Conservation (phyloP, 2,329 filamentous ascomycete genomes). For the Stagonosporopsis cucurbitacearum region DNA sequence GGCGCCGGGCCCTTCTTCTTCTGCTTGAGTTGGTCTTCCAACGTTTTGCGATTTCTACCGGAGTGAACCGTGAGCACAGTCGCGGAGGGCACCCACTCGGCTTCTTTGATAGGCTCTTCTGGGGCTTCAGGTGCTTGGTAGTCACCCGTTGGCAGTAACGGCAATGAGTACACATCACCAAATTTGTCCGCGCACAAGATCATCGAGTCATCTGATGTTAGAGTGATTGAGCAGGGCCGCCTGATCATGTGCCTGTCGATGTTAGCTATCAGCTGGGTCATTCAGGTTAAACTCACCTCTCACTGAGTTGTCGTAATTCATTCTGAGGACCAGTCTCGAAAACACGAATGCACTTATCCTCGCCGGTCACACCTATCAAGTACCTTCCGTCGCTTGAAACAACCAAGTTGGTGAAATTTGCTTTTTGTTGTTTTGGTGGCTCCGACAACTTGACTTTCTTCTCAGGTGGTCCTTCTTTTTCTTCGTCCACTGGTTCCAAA, state of each 20-base stretch:
- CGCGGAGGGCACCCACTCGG: conserved; percentile 60
- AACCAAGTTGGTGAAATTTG: conserved; percentile 73
- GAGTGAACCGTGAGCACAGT: conserved; percentile 67
- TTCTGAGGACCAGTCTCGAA: conserved; percentile 71
- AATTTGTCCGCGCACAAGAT: conserved; percentile 94
- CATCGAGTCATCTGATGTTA: conserved; percentile 72
- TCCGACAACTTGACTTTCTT: conserved; percentile 52
- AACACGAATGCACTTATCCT: conserved; percentile 90
- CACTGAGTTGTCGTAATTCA: conserved; percentile 70
- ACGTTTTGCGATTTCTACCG: conserved; percentile 63
- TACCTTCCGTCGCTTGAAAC: conserved; percentile 69
- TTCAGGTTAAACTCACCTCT: conserved; percentile 63
- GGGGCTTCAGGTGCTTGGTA: conserved; percentile 36
- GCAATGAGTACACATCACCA: conserved; percentile 91
- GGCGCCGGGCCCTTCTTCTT: conserved; percentile 51
- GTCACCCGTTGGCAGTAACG: conserved; percentile 63
- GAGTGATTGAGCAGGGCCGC: conserved; percentile 76
- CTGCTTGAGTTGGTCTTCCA: conserved; percentile 63
- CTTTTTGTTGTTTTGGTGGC: conserved; percentile 46
- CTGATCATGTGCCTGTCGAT: conserved; percentile 80
- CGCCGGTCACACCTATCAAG: conserved; percentile 80
- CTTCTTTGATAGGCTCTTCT: conserved; percentile 34
- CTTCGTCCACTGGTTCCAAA: conserved; percentile 24
- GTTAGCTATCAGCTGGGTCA: conserved; percentile 18
- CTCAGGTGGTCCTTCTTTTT: conserved; percentile 46